A percentile compares a stretch with the other conserved stretches of the same genome.
phyloP scores from a whole-genome alignment of 176 grass and related monocot genomes.

The Avena eriantha region DNA sequence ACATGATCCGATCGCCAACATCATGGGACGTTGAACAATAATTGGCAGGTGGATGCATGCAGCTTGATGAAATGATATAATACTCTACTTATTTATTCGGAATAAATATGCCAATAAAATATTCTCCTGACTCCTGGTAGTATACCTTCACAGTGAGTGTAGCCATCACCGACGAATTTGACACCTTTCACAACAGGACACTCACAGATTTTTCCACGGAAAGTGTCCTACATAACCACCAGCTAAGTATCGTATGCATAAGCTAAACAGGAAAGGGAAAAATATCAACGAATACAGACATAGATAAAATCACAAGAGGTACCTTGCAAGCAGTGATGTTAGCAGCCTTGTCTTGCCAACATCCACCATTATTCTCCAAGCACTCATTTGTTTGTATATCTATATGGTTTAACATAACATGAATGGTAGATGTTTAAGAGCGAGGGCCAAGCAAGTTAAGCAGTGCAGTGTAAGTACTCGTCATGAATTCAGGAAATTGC shows the following conservation, averaged over 20 bases:
- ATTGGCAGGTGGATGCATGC: neutral
- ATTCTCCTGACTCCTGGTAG: neutral
- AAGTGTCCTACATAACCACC: slow-evolving; percentile 77
- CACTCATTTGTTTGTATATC: slow-evolving; percentile 99
- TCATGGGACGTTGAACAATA: neutral
- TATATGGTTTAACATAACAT: slow-evolving; percentile 47
- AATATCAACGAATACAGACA: neutral
- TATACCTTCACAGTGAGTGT: slow-evolving; percentile 92
- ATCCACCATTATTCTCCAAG: slow-evolving; percentile 93
- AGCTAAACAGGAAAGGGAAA: slow-evolving; percentile 12
- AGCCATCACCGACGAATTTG: slow-evolving; percentile 95
- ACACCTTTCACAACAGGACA: slow-evolving; percentile 81
- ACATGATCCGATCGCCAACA: neutral
- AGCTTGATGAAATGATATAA: neutral
- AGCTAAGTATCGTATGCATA: slow-evolving; percentile 19
- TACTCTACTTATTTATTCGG: neutral
- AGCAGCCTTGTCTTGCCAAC: slow-evolving; percentile 86
- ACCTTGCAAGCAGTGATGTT: slow-evolving; percentile 99
- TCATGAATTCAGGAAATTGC: slow-evolving; percentile 5
- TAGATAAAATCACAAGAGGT: slow-evolving; percentile 39
- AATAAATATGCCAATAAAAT: neutral
- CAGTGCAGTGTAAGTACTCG: neutral
- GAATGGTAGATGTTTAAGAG: neutral
- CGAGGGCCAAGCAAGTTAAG: slow-evolving; percentile 15
- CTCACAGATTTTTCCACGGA: slow-evolving; percentile 86